phyloP scores from a whole-genome alignment of 805 yeast genomes.

The Kazachstania martiniae region DNA sequence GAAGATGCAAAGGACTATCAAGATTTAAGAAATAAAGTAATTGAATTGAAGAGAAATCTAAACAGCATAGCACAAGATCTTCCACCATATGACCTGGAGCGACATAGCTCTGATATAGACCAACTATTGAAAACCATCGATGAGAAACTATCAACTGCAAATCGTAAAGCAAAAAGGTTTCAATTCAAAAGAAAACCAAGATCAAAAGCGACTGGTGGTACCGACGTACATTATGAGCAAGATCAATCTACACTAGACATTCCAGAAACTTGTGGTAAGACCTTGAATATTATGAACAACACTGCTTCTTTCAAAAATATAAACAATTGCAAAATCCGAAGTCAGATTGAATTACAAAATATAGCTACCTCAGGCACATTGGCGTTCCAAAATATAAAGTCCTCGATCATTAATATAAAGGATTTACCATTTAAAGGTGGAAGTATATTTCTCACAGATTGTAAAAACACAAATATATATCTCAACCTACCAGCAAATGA shows the following conservation, averaged over 20 bases:
- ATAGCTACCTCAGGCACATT: constrained; percentile 10
- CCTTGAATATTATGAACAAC: background rate
- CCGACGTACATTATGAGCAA: no score
- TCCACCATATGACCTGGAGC: constrained; percentile 13
- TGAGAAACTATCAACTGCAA: constrained; percentile 1
- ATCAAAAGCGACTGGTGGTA: background rate
- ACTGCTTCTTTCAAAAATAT: constrained; percentile 7
- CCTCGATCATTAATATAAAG: constrained; percentile 8
- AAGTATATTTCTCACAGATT: constrained; percentile 16
- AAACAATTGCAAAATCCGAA: constrained; percentile 6
- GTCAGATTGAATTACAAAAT: background rate
- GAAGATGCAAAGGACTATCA: background rate
- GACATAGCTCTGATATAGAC: constrained; percentile 9
- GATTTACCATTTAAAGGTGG: constrained; percentile 15
- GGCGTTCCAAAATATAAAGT: constrained; percentile 7
- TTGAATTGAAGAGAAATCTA: constrained; percentile 6
- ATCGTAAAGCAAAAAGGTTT: background rate
- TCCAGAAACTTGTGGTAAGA: constrained; percentile 2
- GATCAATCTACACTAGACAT: no score
- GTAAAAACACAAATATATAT: constrained; percentile 8
- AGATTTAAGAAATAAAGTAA: constrained; percentile 3
- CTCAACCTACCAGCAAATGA: constrained; percentile 7
- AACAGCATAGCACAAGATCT: constrained; percentile 7
- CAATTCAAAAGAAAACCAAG: constrained; percentile 2
- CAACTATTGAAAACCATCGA: constrained; percentile 8